A percentile compares a stretch with the other conserved stretches of the same genome.
phyloP scores from a whole-genome alignment of 1,284 basidiomycete genomes.

The Amylostereum areolatum region DNA sequence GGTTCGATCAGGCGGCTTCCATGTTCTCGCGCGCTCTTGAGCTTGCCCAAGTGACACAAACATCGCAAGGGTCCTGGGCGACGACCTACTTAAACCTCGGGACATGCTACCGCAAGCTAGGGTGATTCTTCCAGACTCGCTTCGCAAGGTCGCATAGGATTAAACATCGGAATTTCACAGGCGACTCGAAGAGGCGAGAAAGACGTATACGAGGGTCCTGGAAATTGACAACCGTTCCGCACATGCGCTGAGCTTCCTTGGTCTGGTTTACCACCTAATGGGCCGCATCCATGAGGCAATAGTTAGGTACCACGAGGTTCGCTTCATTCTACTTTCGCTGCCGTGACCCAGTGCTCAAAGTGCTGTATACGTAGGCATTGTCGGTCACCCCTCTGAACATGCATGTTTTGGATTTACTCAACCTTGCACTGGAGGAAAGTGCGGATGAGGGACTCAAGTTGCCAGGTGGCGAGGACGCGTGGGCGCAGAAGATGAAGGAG shows the following conservation, averaged over 20 bases:
- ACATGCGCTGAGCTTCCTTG: conserved; percentile 76
- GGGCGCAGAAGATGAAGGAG: conserved; percentile 9
- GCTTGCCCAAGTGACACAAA: conserved; percentile 77
- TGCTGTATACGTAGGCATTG: conserved; percentile 48
- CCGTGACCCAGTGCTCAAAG: not conserved
- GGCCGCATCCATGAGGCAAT: conserved; percentile 76
- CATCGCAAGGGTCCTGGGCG: conserved; percentile 78
- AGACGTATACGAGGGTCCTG: conserved; percentile 70
- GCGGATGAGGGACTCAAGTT: conserved; percentile 9
- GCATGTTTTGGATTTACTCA: conserved; percentile 79
- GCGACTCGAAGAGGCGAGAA: conserved; percentile 62
- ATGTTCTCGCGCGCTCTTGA: conserved; percentile 72
- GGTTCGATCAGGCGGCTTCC: conserved; percentile 63
- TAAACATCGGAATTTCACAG: conserved; percentile 30
- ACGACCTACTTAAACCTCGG: conserved; percentile 89
- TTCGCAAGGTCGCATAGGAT: not conserved
- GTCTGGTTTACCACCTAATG: conserved; percentile 75
- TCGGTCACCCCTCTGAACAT: conserved; percentile 84
- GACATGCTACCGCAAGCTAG: conserved; percentile 76
- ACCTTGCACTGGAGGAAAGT: conserved; percentile 65
- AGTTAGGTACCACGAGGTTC: conserved; percentile 82
- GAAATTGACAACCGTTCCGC: conserved; percentile 77
- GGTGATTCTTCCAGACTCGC: conserved; percentile 34
- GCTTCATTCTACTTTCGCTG: conserved; percentile 13
- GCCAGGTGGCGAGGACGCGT: conserved; percentile 5